Evolutionary conservation across 2,329 filamentous ascomycete genomes (phyloP).

Genomic region (Atkinsonella hypoxylon): DNA sequence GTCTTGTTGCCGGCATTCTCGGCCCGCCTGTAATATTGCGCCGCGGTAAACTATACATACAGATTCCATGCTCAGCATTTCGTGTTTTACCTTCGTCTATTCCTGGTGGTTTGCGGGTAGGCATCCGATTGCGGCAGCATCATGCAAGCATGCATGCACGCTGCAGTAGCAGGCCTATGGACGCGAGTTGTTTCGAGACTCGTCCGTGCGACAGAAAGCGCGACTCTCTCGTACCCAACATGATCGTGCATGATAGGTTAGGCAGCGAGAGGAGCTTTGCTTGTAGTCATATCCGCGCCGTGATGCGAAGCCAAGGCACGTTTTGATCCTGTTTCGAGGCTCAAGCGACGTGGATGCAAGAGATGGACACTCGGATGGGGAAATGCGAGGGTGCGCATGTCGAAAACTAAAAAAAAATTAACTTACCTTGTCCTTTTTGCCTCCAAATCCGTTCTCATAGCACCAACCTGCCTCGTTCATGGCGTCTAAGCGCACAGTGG

Average conservation of each 20-base stretch:
- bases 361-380: too few species aligned
- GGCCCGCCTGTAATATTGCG: conserved; percentile 84
- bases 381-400: too few species aligned
- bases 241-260: background rate
- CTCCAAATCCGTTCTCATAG: conserved; percentile 91
- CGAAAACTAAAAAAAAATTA: background rate
- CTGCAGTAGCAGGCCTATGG: background rate
- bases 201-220: background rate
- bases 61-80: conserved; percentile 30
- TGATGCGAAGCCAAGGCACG: background rate
- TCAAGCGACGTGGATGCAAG: background rate
- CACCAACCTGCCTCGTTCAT: conserved; percentile 98
- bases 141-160: background rate
- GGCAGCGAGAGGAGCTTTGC: background rate
- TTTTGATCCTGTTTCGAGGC: background rate
- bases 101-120: background rate
- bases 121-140: background rate
- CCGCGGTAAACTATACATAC: conserved; percentile 53
- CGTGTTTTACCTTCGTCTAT: conserved; percentile 7
- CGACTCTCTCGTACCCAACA: background rate
- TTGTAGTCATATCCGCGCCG: background rate
- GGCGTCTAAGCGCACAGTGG: conserved; percentile 49
- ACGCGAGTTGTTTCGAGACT: background rate
- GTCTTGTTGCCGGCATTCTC: conserved; percentile 83
- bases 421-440: conserved; percentile 96